Conservation (phyloP, 768 basidiomycete species). For the Pulveroboletus sp. region DNA sequence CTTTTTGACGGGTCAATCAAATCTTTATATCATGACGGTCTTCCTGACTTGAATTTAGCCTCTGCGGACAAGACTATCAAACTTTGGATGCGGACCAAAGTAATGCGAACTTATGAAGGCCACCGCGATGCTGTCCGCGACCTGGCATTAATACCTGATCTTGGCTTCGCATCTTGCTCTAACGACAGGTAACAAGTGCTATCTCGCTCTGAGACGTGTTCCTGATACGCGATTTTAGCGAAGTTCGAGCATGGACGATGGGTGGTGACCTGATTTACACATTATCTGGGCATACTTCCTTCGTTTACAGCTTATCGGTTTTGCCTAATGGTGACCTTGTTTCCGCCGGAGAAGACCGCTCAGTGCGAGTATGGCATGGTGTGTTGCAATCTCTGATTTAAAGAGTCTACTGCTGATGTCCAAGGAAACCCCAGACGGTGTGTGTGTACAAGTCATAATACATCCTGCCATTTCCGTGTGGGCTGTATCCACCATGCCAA, state of each 20-base stretch:
- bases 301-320: conserved; percentile 86
- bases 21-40: neutral
- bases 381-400: conserved; percentile 20
- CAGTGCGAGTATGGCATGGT: conserved; percentile 90
- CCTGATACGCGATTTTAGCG: conserved; percentile 43
- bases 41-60: conserved; percentile 41
- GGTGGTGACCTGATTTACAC: conserved; percentile 73
- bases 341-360: conserved; percentile 92
- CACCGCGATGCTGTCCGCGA: conserved; percentile 92
- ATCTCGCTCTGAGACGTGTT: neutral
- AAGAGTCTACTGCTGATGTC: conserved; percentile 1
- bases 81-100: conserved; percentile 78
- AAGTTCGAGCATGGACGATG: conserved; percentile 90
- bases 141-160: conserved; percentile 72
- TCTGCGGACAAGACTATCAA: conserved; percentile 96
- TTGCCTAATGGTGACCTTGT: conserved; percentile 80
- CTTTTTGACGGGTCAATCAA: conserved; percentile 72
- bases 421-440: conserved; percentile 56
- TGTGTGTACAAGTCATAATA: conserved; percentile 82
- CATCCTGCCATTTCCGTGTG: conserved; percentile 98
- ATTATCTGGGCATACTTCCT: conserved; percentile 93
- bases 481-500: conserved; percentile 83
- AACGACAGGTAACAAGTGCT: conserved; percentile 71
- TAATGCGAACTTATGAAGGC: conserved; percentile 70
- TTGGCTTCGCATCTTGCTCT: conserved; percentile 92